Conservation (phyloP, 495 filamentous ascomycete species). For the Amorphotheca resinae region DNA sequence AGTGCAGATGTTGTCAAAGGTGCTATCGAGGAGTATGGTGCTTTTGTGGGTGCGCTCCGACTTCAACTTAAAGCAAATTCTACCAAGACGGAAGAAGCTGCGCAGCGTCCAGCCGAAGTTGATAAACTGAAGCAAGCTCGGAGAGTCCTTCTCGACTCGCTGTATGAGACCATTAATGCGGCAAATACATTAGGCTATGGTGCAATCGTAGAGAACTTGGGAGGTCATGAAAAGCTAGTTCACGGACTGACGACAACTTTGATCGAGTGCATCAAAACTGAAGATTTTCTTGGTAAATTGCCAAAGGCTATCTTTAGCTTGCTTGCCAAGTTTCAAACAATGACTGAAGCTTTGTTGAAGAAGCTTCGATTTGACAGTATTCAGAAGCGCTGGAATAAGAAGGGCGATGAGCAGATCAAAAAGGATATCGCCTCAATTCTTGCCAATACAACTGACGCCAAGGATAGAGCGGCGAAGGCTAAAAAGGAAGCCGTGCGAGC, state of each 20-base stretch:
- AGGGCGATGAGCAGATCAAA: slow-evolving; percentile 50
- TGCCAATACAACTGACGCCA: slow-evolving; percentile 37
- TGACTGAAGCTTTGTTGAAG: slow-evolving; percentile 48
- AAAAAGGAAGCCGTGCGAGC: slow-evolving; percentile 10
- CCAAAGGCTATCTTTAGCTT: slow-evolving; percentile 54
- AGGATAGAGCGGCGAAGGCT: slow-evolving; percentile 31
- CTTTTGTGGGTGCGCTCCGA: slow-evolving; percentile 19
- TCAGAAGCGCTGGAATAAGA: slow-evolving; percentile 49
- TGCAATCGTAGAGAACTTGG: slow-evolving; percentile 47
- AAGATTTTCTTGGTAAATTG: slow-evolving; percentile 52
- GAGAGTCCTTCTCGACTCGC: slow-evolving; percentile 10
- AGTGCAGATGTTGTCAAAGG: slow-evolving; percentile 16
- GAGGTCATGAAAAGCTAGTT: slow-evolving; percentile 27
- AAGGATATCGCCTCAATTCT: slow-evolving; percentile 26
- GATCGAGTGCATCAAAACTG: slow-evolving; percentile 49
- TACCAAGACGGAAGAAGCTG: slow-evolving; percentile 13
- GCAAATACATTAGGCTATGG: slow-evolving; percentile 47
- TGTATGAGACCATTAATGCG: slow-evolving; percentile 24
- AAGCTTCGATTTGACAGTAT: slow-evolving; percentile 57
- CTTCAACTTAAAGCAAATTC: slow-evolving; percentile 19
- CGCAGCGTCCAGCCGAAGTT: slow-evolving; percentile 8
- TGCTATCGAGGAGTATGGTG: slow-evolving; percentile 20
- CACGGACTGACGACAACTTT: slow-evolving; percentile 49
- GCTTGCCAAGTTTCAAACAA: slow-evolving; percentile 48
- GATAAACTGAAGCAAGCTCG: slow-evolving; percentile 13